Evolutionary conservation across 2,329 filamentous ascomycete species (phyloP), one percentile per base, ranked within the genome.

Genomic region (Xylaria sp.): DNA sequence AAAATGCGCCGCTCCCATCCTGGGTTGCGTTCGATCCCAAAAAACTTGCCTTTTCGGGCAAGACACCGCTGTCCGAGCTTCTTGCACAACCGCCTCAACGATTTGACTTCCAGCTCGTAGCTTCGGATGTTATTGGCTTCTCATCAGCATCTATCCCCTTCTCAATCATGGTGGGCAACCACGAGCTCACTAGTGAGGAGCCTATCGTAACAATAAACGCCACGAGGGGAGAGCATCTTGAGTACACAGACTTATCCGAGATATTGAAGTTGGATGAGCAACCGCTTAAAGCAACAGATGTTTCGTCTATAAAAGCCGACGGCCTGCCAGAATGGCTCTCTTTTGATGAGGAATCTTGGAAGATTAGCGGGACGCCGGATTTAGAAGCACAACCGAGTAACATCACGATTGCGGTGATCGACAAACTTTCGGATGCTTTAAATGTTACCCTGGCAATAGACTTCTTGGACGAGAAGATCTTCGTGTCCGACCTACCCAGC

Each of bases 1-100:
- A 95, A 76, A 92, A 92, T 76, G 92, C 92, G n/a, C 94, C 94
- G 44, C 82, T 97, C 44, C 94, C 94, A 23, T 90, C 93, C 0
- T 97, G 94, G 94, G 83, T 97, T 54, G 82, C 82, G n/a, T 97
- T 97, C 76, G 87, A 96, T 73, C 77, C 86, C 0, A 78, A 78
- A 1, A 84, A 80, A 0, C 81, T 97, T 48, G 85, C 85, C 0
- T 97, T 97, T 74, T 88, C 87, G 0, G 94, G 94, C 28, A 87
- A 81, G 41, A 91, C 91, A 1, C 94, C 93, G 0, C 82, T 89
- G 0, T 84, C 89, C 56, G 86, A 88, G 67, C 89, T 88, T 34
- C 83, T 91, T 10, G 81, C 89, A 44, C 87, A 90, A 39, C 89
- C 89, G 8, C 91, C 93, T 3, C 91, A 97, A 76, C 86, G 83